Conservation (phyloP, 768 basidiomycete species). For the Termitomyces heimii region DNA sequence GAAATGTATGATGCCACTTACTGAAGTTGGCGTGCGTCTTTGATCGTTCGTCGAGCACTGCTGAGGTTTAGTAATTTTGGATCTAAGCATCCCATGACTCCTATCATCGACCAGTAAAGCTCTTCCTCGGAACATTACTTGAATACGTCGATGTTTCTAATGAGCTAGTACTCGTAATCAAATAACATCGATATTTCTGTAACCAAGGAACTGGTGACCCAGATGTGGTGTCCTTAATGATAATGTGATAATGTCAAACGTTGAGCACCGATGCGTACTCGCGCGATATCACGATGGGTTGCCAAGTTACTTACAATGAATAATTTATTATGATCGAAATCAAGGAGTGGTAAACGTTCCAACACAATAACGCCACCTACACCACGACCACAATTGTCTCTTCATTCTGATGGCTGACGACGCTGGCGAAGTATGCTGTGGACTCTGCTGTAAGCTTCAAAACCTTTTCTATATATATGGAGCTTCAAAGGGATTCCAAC, state of each 20-base stretch:
- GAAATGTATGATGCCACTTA: not conserved
- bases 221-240: not conserved
- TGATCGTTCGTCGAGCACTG: not conserved
- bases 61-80: not conserved
- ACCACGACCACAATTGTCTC: not conserved
- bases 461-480: too few species aligned
- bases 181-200: not conserved
- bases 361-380: not conserved
- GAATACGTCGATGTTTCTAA: not conserved
- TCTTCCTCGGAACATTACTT: not conserved
- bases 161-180: not conserved
- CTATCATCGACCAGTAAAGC: not conserved
- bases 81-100: not conserved
- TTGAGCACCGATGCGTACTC: not conserved
- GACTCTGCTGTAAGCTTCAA: conserved; percentile 21
- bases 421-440: conserved; percentile 15
- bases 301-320: not conserved
- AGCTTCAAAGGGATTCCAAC: not conserved
- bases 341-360: too few species aligned
- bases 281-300: too few species aligned
- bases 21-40: not conserved
- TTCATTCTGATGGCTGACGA: not conserved
- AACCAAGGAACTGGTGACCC: not conserved
- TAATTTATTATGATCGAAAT: not conserved
- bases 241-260: not conserved